A percentile compares a stretch with the other conserved stretches of the same genome.
phyloP scores from a whole-genome alignment of 139 green algal genomes.

The Closterium sp. region DNA sequence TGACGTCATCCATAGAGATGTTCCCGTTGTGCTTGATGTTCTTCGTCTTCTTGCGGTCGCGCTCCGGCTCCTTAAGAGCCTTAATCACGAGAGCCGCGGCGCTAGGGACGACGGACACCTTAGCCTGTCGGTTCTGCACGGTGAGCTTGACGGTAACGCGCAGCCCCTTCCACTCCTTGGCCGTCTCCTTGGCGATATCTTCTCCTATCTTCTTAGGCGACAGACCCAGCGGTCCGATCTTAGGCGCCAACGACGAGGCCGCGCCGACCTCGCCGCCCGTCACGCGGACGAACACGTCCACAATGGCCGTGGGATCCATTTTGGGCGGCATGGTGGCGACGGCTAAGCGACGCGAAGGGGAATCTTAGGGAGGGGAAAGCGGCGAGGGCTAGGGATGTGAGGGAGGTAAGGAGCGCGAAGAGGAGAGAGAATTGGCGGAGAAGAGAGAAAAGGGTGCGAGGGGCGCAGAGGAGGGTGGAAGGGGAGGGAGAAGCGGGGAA shows the following conservation, averaged over 20 bases:
- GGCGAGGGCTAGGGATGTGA: background rate
- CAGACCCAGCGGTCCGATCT: constrained; percentile 98
- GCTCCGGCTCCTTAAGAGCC: constrained; percentile 76
- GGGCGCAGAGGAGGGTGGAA: background rate
- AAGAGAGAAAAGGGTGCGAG: background rate
- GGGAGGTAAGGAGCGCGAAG: background rate
- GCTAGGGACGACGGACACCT: constrained; percentile 94
- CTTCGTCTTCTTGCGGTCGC: constrained; percentile 76
- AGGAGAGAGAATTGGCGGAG: background rate
- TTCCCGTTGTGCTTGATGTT: constrained; percentile 98
- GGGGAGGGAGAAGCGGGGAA: background rate
- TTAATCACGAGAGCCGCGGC: constrained; percentile 96
- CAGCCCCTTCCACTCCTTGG: constrained; percentile 99
- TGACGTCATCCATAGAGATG: constrained; percentile 89
- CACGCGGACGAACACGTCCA: constrained; percentile 91
- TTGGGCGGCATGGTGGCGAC: constrained; percentile 82
- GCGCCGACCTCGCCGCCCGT: constrained; percentile 97
- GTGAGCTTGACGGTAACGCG: constrained; percentile 97
- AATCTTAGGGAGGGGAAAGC: background rate
- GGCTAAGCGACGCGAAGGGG: background rate
- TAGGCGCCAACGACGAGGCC: constrained; percentile 95
- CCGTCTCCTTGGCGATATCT: constrained; percentile 99
- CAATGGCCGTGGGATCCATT: constrained; percentile 85
- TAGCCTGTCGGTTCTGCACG: constrained; percentile 97
- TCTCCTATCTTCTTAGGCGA: constrained; percentile 99